Evolutionary conservation across 1,284 basidiomycete species (phyloP), one percentile per base, ranked within the genome.

Genomic region (Ustilago curta): DNA sequence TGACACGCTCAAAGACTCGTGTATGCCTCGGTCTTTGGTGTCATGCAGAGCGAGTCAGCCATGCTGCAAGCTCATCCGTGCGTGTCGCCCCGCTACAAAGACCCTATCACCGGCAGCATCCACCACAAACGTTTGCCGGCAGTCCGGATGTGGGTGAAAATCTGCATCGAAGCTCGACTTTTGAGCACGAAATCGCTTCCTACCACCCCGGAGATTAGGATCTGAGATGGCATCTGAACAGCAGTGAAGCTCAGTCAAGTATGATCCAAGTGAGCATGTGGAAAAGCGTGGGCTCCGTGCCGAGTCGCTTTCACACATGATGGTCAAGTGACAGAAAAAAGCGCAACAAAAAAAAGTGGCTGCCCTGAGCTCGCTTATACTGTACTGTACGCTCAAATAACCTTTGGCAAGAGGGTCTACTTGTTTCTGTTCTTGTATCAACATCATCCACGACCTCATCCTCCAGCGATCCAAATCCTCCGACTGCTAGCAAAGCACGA

Each of bases 81-180:
- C 35, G 35, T 37, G 6, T 37, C 12, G 35, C 11, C 35, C 35
- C 16, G 11, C 4, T 9, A 37, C 3, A 37, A 37, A 37, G 3
- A 7, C n/a, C 35, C 23, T 8, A 58, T 45, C 21, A 50, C 57
- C 48, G 48, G 48, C 16, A 21, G 40, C 35, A 9, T 11, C 6
- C 19, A 39, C 56, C 48, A 25, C 47, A 51, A 43, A 59, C 4
- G 23, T 29, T 29, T 51, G 23, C 57, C 47, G 48, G 31, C 40
- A 8, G 12, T 14, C 56, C 56, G 56, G 48, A 42, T 11, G 12
- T 29, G 35, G 16, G 12, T 29, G 35, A 37, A 37, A 32, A 0
- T 4, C 21, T 37, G 21, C 47, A 12, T 31, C 35, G 12, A 29
- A 21, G 35, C 32, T 21, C 21, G 35, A 51, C 48, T n/a, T 19